Evolutionary conservation across 495 filamentous ascomycete genomes (phyloP).

Genomic region (Penicillium simplicissimum): DNA sequence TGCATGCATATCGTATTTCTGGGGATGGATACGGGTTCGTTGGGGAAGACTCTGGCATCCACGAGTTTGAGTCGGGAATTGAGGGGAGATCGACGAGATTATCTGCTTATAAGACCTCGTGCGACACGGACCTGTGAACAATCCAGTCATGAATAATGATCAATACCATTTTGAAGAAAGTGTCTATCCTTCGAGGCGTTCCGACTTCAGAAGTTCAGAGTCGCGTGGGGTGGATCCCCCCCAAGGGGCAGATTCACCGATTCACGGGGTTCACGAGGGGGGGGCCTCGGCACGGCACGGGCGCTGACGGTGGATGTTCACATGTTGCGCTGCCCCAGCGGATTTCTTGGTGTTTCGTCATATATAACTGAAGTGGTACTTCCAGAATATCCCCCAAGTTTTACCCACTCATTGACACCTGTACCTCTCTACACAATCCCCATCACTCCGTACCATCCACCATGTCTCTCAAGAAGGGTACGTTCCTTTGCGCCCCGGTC

Average conservation of each 20-base stretch:
- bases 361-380: not conserved
- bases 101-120: not conserved
- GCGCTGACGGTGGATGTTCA: slow-evolving; percentile 13
- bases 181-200: not conserved
- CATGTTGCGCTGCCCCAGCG: slow-evolving; percentile 17
- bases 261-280: slow-evolving; percentile 7
- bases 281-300: slow-evolving; percentile 23
- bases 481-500: not conserved
- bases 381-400: too few relatives aligned
- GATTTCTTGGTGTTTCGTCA: slow-evolving; percentile 11
- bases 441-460: slow-evolving; percentile 26
- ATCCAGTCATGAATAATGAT: not conserved
- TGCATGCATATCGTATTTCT: not conserved
- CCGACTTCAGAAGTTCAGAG: too few relatives aligned
- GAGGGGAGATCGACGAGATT: not conserved
- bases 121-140: not conserved
- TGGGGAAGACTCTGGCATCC: not conserved
- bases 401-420: too few relatives aligned
- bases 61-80: not conserved
- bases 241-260: not conserved
- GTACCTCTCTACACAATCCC: too few relatives aligned
- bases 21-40: not conserved
- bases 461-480: slow-evolving; percentile 87
- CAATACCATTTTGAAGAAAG: not conserved
- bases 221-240: not conserved